Conservation (phyloP, 2,329 filamentous ascomycete genomes). For the Sordariomycetes sp. region DNA sequence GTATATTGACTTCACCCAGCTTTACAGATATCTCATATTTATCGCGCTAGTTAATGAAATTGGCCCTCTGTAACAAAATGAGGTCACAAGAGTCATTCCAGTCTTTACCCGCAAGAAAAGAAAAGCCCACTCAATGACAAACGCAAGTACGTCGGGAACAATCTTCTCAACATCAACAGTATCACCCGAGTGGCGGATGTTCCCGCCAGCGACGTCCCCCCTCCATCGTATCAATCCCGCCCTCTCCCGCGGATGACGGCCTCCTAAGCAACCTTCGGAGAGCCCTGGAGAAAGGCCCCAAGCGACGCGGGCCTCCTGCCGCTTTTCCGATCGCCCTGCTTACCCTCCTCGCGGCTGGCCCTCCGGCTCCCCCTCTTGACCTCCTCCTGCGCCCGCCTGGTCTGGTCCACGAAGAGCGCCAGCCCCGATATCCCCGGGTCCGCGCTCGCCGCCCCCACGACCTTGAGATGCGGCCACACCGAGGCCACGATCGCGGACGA, state of each 20-base stretch:
- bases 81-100: no score
- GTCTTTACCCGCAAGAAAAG: no score
- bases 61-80: no score
- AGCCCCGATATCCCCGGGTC: background rate
- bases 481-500: background rate
- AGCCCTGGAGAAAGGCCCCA: background rate
- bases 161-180: no score
- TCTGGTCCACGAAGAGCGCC: background rate
- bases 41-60: no score
- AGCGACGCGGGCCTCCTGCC: background rate
- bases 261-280: background rate
- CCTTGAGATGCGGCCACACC: constrained; percentile 1
- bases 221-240: background rate
- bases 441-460: background rate
- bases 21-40: no score
- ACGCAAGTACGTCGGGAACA: no score
- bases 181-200: no score
- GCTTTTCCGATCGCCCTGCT: background rate
- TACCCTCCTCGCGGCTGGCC: background rate
- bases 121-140: no score
- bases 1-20: no score
- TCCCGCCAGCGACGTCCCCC: no score
- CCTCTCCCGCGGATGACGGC: background rate
- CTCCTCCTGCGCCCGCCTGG: background rate
- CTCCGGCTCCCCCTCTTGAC: background rate